Base-by-base conservation (phyloP, 352 stramenopile genomes). In the Plasmopara viticola region DNA sequence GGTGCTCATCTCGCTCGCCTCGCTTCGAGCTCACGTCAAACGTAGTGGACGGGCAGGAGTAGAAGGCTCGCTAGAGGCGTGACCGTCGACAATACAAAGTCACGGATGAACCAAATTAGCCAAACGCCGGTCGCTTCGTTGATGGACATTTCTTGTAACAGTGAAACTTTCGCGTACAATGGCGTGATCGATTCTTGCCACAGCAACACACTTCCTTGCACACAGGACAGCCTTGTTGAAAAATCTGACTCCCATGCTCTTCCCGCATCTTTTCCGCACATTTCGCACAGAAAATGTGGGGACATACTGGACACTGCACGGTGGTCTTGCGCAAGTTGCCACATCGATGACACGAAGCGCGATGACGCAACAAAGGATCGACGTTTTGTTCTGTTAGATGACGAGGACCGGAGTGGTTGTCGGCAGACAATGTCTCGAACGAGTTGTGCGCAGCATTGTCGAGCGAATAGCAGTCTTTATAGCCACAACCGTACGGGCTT, bases 1-100 rank as follows among this genome's bases (percentile, higher is more conserved):
- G 2, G 79, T 99, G 31, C 80, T 98, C 34, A 96, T 98, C 56
- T 97, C 89, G 34, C 76, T 99, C 6, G 86, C 94, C 44, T 77
- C 90, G 44, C 70, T 99, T 20, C 75, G 78, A 20, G 74, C 68
- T 25, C 78, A 87, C 31, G 48, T 94, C 34, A 70, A 66, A 4
- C 51, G 57, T 29, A 78, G 70, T 37, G 76, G 78, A 54, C 66
- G 35, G 57, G 30, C 44, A 12, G 6, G 5, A 35, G 31, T 35
- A 35, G 31, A 35, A 35, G 31, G 31, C 6, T 6, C 6, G 31
- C 31, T 35, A 12, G 5, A 35, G 6, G 31, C 31, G 2, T 12
- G 6, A 35, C 7, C 31, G 4, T 12, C 6, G 6, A 12, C 31
- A 35, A 35, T 35, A 35, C 31, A 35, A 8, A 12, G n/a, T 13